A percentile compares a stretch with the other conserved stretches of the same genome.
phyloP scores from a whole-genome alignment of 305 asterid genomes.

The Fraxinus xanthoxyloides region DNA sequence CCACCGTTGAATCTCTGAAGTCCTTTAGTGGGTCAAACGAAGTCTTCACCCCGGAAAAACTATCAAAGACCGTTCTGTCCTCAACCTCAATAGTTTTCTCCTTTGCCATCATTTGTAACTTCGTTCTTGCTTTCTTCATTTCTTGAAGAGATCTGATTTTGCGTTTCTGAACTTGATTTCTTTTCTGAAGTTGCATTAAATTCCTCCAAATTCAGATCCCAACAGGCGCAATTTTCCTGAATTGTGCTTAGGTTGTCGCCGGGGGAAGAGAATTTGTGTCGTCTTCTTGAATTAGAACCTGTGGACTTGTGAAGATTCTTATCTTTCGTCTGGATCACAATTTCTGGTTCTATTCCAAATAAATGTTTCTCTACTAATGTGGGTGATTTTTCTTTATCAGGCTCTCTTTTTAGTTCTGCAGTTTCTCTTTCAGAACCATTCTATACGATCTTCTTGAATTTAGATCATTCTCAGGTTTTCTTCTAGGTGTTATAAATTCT shows the following conservation, averaged over 20 bases:
- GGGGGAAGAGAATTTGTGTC: neutral
- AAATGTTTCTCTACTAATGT: constrained; percentile 25
- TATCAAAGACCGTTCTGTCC: constrained; percentile 39
- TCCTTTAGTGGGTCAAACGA: constrained; percentile 64
- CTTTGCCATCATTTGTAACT: constrained; percentile 29
- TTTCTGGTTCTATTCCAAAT: constrained; percentile 16
- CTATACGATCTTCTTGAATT: constrained; percentile 15
- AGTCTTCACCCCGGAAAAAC: constrained; percentile 68
- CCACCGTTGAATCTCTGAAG: constrained; percentile 83
- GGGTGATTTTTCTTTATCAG: constrained; percentile 5
- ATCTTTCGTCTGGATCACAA: neutral
- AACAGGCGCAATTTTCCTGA: constrained; percentile 9
- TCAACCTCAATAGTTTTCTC: constrained; percentile 8
- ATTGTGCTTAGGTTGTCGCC: neutral
- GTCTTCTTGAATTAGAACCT: constrained; percentile 13
- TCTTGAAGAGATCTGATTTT: constrained; percentile 52
- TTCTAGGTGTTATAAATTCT: neutral
- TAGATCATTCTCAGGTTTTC: constrained; percentile 17
- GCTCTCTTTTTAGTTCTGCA: constrained; percentile 17
- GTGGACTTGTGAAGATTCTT: constrained; percentile 3
- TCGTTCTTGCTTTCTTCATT: constrained; percentile 49
- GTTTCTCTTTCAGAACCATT: constrained; percentile 25
- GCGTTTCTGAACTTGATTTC: constrained; percentile 41
- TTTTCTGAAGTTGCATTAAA: constrained; percentile 20
- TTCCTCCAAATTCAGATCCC: neutral